These are phyloP conservation scores for Ustilago vetiveriae DNA, from an alignment of 1,284 basidiomycete genomes.

Conservation along the genomic window DNA sequence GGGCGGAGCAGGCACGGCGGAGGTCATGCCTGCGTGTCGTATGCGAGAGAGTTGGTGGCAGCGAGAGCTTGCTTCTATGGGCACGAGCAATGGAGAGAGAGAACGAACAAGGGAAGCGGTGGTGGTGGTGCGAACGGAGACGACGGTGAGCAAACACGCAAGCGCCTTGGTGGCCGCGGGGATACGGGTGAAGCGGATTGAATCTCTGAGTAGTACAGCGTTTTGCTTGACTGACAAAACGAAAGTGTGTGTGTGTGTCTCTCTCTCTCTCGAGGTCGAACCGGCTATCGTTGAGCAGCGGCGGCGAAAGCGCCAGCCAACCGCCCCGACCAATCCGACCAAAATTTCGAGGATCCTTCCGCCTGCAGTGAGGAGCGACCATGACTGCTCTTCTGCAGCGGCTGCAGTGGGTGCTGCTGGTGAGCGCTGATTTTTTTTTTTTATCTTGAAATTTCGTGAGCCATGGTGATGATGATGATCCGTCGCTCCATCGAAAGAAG, in stretches of 20 bases:
- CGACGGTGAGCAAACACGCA: neutral
- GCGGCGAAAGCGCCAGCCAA: neutral
- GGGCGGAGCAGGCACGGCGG: constrained; percentile 30
- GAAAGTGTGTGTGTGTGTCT: neutral
- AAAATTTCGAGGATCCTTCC: neutral
- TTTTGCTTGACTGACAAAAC: too few relatives aligned
- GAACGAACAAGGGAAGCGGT: neutral
- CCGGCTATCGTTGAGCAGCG: neutral
- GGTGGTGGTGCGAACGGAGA: neutral
- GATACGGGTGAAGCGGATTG: neutral
- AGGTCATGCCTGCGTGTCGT: constrained; percentile 13
- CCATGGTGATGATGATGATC: too few relatives aligned
- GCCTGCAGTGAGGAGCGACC: neutral
- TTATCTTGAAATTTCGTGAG: too few relatives aligned
- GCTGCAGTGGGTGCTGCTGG: too few relatives aligned
- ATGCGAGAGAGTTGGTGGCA: too few relatives aligned
- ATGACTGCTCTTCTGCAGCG: neutral
- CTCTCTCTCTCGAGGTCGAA: too few relatives aligned
- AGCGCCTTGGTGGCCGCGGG: neutral
- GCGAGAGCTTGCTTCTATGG: too few relatives aligned
- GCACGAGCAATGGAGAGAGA: too few relatives aligned
- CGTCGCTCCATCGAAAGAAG: neutral
- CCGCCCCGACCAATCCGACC: too few relatives aligned
- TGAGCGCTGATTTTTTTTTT: too few relatives aligned
- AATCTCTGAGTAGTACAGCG: neutral